A percentile compares a stretch with the other conserved stretches of the same genome.
phyloP scores from a whole-genome alignment of 1,284 basidiomycete species.

The Psilocybe mexicana region DNA sequence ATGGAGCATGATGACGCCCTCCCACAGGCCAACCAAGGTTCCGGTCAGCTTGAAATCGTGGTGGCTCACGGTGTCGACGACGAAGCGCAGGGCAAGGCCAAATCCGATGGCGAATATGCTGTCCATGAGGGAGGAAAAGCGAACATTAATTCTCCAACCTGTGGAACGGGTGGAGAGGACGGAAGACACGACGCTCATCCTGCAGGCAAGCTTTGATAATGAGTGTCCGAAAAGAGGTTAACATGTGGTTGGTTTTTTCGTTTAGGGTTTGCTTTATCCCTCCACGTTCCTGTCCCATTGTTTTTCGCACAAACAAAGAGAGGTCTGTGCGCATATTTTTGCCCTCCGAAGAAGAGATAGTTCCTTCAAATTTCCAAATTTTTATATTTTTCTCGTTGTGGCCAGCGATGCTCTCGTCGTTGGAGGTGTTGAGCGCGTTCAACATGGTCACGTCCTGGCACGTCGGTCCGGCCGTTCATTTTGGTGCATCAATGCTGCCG shows the following conservation, averaged over 20 bases:
- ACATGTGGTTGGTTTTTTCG: slow-evolving; percentile 3
- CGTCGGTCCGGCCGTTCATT: no score
- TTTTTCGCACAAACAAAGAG: slow-evolving; percentile 11
- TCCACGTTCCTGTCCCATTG: background rate
- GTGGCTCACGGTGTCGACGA: slow-evolving; percentile 48
- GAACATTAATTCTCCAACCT: slow-evolving; percentile 34
- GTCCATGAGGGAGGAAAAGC: slow-evolving; percentile 47
- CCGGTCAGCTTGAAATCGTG: slow-evolving; percentile 49
- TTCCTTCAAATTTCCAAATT: background rate
- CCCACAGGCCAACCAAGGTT: slow-evolving; percentile 71
- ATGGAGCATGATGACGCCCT: slow-evolving; percentile 70
- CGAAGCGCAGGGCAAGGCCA: slow-evolving; percentile 51
- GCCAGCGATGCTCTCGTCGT: background rate
- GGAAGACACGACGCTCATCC: slow-evolving; percentile 27
- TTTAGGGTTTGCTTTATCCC: background rate
- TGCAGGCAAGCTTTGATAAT: slow-evolving; percentile 14
- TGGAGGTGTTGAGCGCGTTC: no score
- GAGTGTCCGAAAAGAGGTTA: slow-evolving; percentile 4
- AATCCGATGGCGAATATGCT: slow-evolving; percentile 52
- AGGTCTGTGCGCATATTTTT: slow-evolving; percentile 6
- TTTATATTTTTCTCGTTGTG: background rate
- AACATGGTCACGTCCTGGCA: no score
- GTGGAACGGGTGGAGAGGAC: slow-evolving; percentile 21
- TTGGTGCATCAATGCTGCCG: no score
- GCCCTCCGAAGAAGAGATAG: background rate